Evolutionary conservation across 768 basidiomycete species (phyloP).

Genomic region (Trametes cingulata): DNA sequence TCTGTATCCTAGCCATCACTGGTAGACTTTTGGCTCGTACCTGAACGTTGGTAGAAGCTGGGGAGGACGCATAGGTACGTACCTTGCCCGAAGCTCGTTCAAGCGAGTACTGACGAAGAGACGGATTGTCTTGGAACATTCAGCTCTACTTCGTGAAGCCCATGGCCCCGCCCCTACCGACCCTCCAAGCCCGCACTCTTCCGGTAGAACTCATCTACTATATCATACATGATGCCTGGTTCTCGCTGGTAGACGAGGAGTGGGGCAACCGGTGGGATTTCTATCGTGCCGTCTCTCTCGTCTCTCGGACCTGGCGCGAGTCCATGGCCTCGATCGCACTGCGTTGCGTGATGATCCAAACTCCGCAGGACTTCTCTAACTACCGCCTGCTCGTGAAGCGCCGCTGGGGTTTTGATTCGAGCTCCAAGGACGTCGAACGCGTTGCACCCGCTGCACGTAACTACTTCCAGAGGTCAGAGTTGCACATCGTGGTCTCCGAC

Average conservation of each 20-base stretch:
- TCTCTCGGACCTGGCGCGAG: slow-evolving; percentile 1
- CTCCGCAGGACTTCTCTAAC: background rate
- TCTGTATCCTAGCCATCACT: too few relatives aligned
- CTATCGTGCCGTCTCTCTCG: slow-evolving; percentile 4
- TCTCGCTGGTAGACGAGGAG: background rate
- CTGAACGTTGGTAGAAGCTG: too few relatives aligned
- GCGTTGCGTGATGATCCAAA: slow-evolving; percentile 9
- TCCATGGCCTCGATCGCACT: slow-evolving; percentile 4
- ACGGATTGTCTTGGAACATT: background rate
- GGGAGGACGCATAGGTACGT: too few relatives aligned
- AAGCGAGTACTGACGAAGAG: background rate
- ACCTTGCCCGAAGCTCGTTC: too few relatives aligned
- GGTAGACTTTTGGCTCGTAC: too few relatives aligned
- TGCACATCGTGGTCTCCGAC: slow-evolving; percentile 13
- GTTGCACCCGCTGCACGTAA: slow-evolving; percentile 1
- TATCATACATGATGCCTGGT: slow-evolving; percentile 11
- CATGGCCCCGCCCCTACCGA: slow-evolving; percentile 6
- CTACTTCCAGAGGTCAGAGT: slow-evolving; percentile 6
- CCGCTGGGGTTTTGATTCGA: slow-evolving; percentile 9
- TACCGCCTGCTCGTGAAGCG: slow-evolving; percentile 5
- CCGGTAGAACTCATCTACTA: slow-evolving; percentile 7
- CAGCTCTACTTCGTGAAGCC: background rate
- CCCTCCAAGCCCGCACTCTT: background rate
- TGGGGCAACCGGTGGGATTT: slow-evolving; percentile 13
- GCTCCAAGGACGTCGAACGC: background rate